A percentile compares a stretch with the other conserved stretches of the same genome.
Conservation (phyloP, 768 basidiomycete species). For the Hortiboletus flavorubellus region DNA sequence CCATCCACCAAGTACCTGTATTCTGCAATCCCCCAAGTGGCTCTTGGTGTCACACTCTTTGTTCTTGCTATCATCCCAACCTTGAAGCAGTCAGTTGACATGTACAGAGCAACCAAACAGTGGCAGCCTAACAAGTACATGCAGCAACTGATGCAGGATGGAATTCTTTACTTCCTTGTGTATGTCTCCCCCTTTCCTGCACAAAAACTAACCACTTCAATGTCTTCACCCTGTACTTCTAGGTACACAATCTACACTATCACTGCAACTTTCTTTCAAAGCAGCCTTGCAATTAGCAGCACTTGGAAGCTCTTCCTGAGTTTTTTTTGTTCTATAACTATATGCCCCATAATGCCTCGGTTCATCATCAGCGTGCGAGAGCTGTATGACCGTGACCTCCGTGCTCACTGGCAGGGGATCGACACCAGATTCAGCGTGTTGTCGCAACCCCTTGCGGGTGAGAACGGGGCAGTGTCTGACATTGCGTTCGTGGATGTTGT, state of each 20-base stretch:
- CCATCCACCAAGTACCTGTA: background rate
- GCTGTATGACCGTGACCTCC: background rate
- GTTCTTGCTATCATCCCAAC: background rate
- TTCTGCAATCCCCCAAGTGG: background rate
- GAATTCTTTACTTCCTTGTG: slow-evolving; percentile 1
- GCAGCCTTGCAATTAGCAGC: background rate
- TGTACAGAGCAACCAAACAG: slow-evolving; percentile 4
- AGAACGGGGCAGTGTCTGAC: background rate
- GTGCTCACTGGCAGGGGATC: background rate
- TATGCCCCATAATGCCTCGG: background rate
- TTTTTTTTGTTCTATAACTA: background rate
- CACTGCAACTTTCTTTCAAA: too few relatives aligned
- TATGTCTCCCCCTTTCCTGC: background rate
- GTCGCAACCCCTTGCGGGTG: background rate
- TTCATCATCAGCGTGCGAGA: slow-evolving; percentile 6
- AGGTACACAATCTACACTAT: background rate
- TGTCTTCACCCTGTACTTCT: background rate
- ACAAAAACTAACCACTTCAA: background rate
- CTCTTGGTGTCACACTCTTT: background rate
- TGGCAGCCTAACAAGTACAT: slow-evolving; percentile 9
- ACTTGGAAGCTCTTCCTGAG: background rate
- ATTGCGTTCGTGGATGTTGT: background rate
- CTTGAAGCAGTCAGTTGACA: background rate
- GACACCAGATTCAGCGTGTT: slow-evolving; percentile 3
- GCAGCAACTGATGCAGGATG: background rate